Conservation (phyloP, 768 basidiomycete genomes). For the Lepiota subincarnata region DNA sequence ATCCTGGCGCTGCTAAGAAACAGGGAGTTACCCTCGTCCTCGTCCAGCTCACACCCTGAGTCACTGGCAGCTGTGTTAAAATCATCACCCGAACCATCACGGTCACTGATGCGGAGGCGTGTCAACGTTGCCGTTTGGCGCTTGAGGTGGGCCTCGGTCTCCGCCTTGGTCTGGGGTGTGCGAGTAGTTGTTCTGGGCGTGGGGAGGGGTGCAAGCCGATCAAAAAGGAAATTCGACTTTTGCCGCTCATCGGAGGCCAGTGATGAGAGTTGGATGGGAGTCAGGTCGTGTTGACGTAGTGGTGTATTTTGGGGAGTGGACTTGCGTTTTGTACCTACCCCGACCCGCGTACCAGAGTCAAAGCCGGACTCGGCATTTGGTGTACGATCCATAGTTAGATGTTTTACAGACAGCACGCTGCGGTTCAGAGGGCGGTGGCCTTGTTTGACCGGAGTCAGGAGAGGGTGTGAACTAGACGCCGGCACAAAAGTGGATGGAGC, state of each 20-base stretch:
- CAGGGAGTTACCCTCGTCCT: conserved; percentile 32
- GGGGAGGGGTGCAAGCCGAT: conserved; percentile 52
- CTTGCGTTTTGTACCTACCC: conserved; percentile 65
- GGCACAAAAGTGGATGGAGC: conserved; percentile 39
- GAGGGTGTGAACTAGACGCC: conserved; percentile 41
- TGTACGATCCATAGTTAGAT: conserved; percentile 24
- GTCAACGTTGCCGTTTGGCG: conserved; percentile 65
- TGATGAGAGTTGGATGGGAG: conserved; percentile 40
- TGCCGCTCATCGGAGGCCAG: conserved; percentile 28
- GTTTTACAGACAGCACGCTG: conserved; percentile 36
- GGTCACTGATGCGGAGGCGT: conserved; percentile 55
- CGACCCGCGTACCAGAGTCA: conserved; percentile 26
- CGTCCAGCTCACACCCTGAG: conserved; percentile 48
- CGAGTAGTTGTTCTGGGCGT: conserved; percentile 45
- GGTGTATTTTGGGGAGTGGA: conserved; percentile 54
- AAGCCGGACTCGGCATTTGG: conserved; percentile 19
- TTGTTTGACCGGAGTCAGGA: conserved; percentile 61
- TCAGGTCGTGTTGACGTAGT: conserved; percentile 44
- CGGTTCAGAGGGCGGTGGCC: conserved; percentile 35
- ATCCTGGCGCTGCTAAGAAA: conserved; percentile 26
- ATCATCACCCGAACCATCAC: conserved; percentile 41
- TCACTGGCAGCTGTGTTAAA: conserved; percentile 40
- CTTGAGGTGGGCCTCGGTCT: conserved; percentile 45
- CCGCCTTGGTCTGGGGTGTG: conserved; percentile 51
- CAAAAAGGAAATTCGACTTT: conserved; percentile 40